Percentiles rank a stretch among this genome's conserved stretches.
Evolutionary conservation across 805 yeast genomes (phyloP).

Genomic region (Teunomyces lycoperdinae): DNA sequence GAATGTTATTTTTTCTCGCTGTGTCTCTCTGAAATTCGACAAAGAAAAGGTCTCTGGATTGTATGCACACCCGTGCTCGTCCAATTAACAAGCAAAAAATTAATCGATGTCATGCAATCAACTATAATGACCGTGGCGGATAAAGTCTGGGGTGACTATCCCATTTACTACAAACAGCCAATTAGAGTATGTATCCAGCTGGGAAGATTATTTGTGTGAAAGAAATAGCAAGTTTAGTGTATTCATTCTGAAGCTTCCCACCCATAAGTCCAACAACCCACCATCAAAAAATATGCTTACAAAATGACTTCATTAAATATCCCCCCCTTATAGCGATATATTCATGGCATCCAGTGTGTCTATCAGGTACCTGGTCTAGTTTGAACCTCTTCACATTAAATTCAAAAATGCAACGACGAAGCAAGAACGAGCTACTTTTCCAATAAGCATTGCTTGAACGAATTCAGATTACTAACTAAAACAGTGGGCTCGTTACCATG

Average conservation of each 20-base stretch:
- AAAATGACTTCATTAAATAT: too few relatives aligned
- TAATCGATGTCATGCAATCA: conserved; percentile 3
- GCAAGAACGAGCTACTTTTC: background rate
- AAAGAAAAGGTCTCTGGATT: background rate
- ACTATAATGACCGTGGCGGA: conserved; percentile 20
- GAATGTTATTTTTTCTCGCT: background rate
- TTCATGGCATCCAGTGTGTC: too few relatives aligned
- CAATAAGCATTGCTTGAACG: background rate
- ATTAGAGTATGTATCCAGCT: conserved; percentile 48
- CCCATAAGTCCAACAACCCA: too few relatives aligned
- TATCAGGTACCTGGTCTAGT: background rate
- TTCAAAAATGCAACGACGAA: too few relatives aligned
- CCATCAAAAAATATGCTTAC: too few relatives aligned
- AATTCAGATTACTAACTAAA: conserved; percentile 12
- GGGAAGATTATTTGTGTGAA: background rate
- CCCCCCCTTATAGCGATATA: too few relatives aligned
- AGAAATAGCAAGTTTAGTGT: background rate
- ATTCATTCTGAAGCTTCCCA: too few relatives aligned
- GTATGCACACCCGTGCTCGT: conserved; percentile 1
- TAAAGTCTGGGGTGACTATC: conserved; percentile 48
- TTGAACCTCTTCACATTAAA: background rate
- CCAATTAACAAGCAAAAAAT: conserved; percentile 4
- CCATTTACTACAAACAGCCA: conserved; percentile 60
- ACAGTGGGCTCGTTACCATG: conserved; percentile 73
- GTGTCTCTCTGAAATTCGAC: background rate